phyloP scores from a whole-genome alignment of 495 filamentous ascomycete species.

The Aspergillus saccharolyticus region DNA sequence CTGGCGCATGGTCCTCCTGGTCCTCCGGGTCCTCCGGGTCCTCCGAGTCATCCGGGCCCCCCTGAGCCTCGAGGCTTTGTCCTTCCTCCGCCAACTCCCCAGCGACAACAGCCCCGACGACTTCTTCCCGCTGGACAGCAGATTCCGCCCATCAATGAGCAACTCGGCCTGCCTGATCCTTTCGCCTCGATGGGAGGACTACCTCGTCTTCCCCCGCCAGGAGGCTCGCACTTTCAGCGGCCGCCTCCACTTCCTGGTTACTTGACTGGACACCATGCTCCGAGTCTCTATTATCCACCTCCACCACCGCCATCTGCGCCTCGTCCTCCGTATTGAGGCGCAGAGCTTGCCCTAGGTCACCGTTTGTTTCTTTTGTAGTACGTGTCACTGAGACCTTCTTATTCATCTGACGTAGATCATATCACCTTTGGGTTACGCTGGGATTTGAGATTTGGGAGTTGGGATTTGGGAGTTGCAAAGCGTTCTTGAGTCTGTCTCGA shows the following conservation, averaged over 20 bases:
- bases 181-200: conserved; percentile 32
- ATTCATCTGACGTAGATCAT: conserved; percentile 3
- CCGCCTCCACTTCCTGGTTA: conserved; percentile 33
- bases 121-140: conserved; percentile 35
- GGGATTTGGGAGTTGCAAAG: conserved; percentile 6
- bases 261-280: conserved; percentile 21
- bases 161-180: conserved; percentile 33
- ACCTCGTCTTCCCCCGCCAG: conserved; percentile 39
- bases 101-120: conserved; percentile 32
- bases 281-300: conserved; percentile 19
- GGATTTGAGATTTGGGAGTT: too few relatives aligned
- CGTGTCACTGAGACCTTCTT: too few relatives aligned
- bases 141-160: conserved; percentile 24
- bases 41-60: too few relatives aligned
- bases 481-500: neutral
- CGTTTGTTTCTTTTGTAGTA: neutral
- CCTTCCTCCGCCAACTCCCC: conserved; percentile 36
- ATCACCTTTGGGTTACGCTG: conserved; percentile 1
- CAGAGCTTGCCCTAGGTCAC: neutral
- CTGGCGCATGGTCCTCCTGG: conserved; percentile 32
- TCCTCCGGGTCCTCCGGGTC: conserved; percentile 36
- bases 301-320: conserved; percentile 18
- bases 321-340: conserved; percentile 16
- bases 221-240: conserved; percentile 36
- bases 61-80: conserved; percentile 38